Evolutionary conservation across 371 early-diverging fungal species (phyloP), one percentile per base, ranked within the genome.

Genomic region (Mortierella sp.): DNA sequence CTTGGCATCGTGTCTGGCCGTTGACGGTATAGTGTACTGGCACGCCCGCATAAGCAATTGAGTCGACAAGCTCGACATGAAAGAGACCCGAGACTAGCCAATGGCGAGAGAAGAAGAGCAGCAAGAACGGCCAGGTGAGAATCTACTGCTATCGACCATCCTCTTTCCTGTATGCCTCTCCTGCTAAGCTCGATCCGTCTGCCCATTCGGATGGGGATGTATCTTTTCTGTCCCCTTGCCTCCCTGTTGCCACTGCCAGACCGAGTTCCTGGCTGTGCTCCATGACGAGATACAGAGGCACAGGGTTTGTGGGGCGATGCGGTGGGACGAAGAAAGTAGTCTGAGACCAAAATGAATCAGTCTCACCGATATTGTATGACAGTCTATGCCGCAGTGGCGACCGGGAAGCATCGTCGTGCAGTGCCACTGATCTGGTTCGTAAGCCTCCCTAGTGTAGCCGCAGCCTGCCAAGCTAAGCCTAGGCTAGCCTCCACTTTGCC

Each of bases 1-100:
- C 87, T 48, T 81, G 79, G 46, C 82, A 70, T n/a, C 70, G 58
- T 5, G 54, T 65, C 31, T 70, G 51, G 39, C 66, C 66, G 23
- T 61, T 61, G 56, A 70, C 54, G 13, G 78, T 70, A 42, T 66
- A 65, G 26, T 58, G 52, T 46, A 76, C 67, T 14, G 78, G 78
- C 3, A 76, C 62, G 18, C 71, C 66, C 9, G 78, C 78, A 48
- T 76, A 76, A 0, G 39, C 52, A 55, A 76, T 76, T 31, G 78
- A 76, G 52, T 76, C 78, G n/a, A 76, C 63, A 19, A 76, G 78
- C 13, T 76, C 78, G 42, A 76, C 52, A 52, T 76, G 61, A 54
- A 76, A 76, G 43, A 76, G 64, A 19, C 78, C 78, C 38, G 31
- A 39, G 19, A 18, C n/a, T 27, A 23, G 21, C 16, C n/a, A 61